phyloP scores from a whole-genome alignment of 2,329 filamentous ascomycete species.

The Xylariaceae sp. region DNA sequence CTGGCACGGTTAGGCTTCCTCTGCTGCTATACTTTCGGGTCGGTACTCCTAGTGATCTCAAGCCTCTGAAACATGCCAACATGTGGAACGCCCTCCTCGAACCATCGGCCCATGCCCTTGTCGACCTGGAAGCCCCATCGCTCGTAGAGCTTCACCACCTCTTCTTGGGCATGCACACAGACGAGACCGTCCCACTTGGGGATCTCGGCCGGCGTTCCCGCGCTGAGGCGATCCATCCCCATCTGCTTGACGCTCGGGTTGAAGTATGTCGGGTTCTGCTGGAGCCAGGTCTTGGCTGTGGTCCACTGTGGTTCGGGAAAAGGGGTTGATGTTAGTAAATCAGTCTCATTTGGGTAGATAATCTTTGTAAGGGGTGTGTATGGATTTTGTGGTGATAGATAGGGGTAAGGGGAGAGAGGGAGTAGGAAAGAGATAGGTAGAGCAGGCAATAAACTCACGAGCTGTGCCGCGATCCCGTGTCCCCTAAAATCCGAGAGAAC shows the following conservation, averaged over 20 bases:
- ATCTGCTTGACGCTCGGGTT: conserved; percentile 44
- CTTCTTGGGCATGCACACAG: conserved; percentile 73
- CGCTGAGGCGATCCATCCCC: conserved; percentile 42
- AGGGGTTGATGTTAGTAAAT: too few relatives aligned
- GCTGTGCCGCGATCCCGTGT: conserved; percentile 57
- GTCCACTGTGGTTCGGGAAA: too few relatives aligned
- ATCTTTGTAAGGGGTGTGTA: too few relatives aligned
- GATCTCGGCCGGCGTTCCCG: conserved; percentile 37
- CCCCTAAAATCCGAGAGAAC: conserved; percentile 64
- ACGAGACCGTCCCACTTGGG: conserved; percentile 70
- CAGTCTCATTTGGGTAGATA: too few relatives aligned
- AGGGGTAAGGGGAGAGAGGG: too few relatives aligned
- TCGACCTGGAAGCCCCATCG: conserved; percentile 72
- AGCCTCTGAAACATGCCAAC: conserved; percentile 72
- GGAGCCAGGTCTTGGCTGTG: conserved; percentile 65
- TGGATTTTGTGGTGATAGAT: too few relatives aligned
- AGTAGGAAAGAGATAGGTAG: too few relatives aligned
- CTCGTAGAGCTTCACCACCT: conserved; percentile 62
- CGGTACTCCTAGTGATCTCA: conserved; percentile 27
- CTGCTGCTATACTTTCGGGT: conserved; percentile 16
- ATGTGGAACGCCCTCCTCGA: conserved; percentile 80
- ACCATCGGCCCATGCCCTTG: conserved; percentile 70
- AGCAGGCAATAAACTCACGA: too few relatives aligned
- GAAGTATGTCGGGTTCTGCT: conserved; percentile 54
- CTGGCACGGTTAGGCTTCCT: too few relatives aligned